phyloP scores from a whole-genome alignment of 768 basidiomycete genomes.

The Sarcomyxa edulis region DNA sequence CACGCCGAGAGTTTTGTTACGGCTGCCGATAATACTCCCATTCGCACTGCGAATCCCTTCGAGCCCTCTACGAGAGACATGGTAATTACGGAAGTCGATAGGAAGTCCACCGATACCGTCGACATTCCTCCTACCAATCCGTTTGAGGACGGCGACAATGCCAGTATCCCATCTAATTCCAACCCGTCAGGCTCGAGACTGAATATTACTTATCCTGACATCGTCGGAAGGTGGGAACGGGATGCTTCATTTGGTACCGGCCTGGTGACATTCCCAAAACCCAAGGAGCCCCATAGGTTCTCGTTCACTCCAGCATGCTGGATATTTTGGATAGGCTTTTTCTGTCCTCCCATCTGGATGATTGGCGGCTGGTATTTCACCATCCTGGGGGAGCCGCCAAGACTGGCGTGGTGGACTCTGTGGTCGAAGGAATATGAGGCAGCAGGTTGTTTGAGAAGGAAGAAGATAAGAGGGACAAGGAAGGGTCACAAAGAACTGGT shows the following conservation, averaged over 20 bases:
- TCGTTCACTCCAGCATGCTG: slow-evolving; percentile 42
- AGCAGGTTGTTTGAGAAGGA: slow-evolving; percentile 10
- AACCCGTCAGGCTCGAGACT: slow-evolving; percentile 15
- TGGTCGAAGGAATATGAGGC: slow-evolving; percentile 15
- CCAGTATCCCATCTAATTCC: not conserved
- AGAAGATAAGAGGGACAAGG: slow-evolving; percentile 9
- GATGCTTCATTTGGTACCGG: slow-evolving; percentile 32
- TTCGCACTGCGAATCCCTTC: not conserved
- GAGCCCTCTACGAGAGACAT: not conserved
- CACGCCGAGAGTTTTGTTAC: slow-evolving; percentile 57
- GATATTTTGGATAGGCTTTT: slow-evolving; percentile 73
- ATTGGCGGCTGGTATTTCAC: slow-evolving; percentile 71
- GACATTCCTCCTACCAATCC: not conserved
- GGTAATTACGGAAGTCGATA: not conserved
- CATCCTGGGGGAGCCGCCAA: slow-evolving; percentile 37
- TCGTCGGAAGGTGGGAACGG: slow-evolving; percentile 44
- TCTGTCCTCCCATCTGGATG: slow-evolving; percentile 72
- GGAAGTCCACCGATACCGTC: not conserved
- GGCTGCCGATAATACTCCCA: slow-evolving; percentile 18
- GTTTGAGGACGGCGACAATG: not conserved
- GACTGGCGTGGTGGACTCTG: slow-evolving; percentile 33
- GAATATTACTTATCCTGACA: slow-evolving; percentile 43
- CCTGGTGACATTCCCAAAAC: slow-evolving; percentile 21
- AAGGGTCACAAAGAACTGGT: slow-evolving; percentile 8
- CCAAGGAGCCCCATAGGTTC: slow-evolving; percentile 23